Evolutionary conservation across 192 early-diverging fungal species (phyloP).

Genomic region (Umbelopsis sp.): DNA sequence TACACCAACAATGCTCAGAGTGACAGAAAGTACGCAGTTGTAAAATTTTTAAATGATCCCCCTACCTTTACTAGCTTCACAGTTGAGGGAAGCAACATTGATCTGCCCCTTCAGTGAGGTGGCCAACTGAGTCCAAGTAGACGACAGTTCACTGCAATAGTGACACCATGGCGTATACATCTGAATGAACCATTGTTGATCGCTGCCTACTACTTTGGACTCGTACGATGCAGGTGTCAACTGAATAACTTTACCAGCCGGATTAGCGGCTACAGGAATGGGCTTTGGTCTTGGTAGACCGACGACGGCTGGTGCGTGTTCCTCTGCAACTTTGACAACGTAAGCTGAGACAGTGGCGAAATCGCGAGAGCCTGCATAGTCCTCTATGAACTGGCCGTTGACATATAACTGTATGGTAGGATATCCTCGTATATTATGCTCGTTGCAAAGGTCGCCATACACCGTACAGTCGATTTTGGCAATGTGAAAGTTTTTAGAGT

Average conservation of each 20-base stretch:
- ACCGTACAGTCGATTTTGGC: conserved; percentile 70
- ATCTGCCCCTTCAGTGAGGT: conserved; percentile 61
- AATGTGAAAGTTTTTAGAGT: conserved; percentile 54
- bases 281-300: conserved; percentile 20
- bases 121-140: conserved; percentile 76
- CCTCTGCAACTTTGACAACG: conserved; percentile 13
- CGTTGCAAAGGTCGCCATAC: conserved; percentile 63
- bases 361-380: not conserved
- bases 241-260: not conserved
- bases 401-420: conserved; percentile 64
- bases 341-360: conserved; percentile 16
- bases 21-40: not conserved
- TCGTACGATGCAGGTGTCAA: not conserved
- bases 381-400: conserved; percentile 23
- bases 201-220: not conserved
- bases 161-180: conserved; percentile 90
- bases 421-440: conserved; percentile 57
- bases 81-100: conserved; percentile 88
- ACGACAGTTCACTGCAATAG: conserved; percentile 83
- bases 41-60: no score
- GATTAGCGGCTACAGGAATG: conserved; percentile 15
- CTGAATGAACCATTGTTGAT: conserved; percentile 72
- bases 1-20: not conserved
- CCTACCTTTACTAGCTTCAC: conserved; percentile 60
- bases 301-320: not conserved